A percentile compares a stretch with the other conserved stretches of the same genome.
Conservation (phyloP, 352 stramenopile genomes). For the Phytophthora pinifolia region DNA sequence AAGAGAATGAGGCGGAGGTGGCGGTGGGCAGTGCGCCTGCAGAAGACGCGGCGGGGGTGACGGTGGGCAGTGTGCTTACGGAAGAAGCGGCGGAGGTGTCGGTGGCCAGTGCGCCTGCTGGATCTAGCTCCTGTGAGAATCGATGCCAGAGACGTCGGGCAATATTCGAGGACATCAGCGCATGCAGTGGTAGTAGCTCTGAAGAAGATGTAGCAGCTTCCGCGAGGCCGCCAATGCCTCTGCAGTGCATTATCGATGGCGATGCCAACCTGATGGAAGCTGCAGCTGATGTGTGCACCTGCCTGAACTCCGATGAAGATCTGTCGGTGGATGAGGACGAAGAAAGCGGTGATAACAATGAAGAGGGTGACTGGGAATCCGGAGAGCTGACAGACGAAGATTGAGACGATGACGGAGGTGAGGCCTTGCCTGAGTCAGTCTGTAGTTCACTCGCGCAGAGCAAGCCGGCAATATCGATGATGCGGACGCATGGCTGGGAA, state of each 20-base stretch:
- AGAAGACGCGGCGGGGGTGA: too few relatives aligned
- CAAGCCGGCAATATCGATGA: not conserved
- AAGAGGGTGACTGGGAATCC: not conserved
- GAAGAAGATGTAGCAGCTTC: not conserved
- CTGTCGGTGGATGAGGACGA: not conserved
- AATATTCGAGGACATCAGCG: too few relatives aligned
- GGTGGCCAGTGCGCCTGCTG: too few relatives aligned
- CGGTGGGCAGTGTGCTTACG: too few relatives aligned
- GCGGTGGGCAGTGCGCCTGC: too few relatives aligned
- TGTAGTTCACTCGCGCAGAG: not conserved
- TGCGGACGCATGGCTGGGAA: slow-evolving; percentile 1
- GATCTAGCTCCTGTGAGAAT: too few relatives aligned
- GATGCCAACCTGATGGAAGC: slow-evolving; percentile 2
- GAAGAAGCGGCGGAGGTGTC: too few relatives aligned
- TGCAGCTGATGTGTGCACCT: not conserved
- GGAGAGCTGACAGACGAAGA: slow-evolving; percentile 4
- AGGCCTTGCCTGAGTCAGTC: not conserved
- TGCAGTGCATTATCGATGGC: not conserved
- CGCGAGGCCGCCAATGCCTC: slow-evolving; percentile 2
- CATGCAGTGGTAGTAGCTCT: too few relatives aligned
- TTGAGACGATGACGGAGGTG: not conserved
- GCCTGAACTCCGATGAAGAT: slow-evolving; percentile 7
- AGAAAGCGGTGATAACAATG: not conserved
- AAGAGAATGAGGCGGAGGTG: too few relatives aligned
- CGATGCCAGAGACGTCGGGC: too few relatives aligned